Base-by-base conservation (phyloP, 2,329 filamentous ascomycete genomes). In the Alternaria ventricosa region DNA sequence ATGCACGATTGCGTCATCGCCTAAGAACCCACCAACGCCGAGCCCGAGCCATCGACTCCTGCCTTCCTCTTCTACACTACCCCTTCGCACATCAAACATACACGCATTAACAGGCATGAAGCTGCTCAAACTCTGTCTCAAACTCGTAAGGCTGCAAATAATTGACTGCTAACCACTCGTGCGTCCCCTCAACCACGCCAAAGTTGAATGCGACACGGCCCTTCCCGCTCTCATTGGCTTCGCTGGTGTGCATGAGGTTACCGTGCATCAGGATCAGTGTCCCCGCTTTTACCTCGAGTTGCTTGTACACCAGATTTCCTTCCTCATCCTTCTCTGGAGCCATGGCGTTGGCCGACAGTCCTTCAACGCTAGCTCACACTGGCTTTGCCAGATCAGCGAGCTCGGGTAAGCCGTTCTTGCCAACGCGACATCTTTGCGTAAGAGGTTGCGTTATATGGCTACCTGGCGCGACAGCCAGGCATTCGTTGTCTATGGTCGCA, bases 271-370 rank as follows among this genome's bases (percentile, higher is more conserved):
- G 18, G 3, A 44, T 44, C 43, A 44, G 1, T 44, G 43, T 44
- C 5, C 18, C 43, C 0, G 43, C 43, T 0, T 44, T 8, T 0
- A 44, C 18, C 18, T 44, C 18, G 20, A 22, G 41, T 0, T 44
- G 41, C 3, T 44, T 0, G 9, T 1, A 44, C 3, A 44, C 41
- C 10, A 44, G 6, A 44, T 20, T 0, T 20, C 41, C 41, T 1
- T 5, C 1, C 0, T 20, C 41, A 12, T 43, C 4, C 7, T 18
- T 10, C n/a, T 43, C 3, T 9, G 36, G 5, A 9, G 3, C 8
- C 12, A 7, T 0, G n/a, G n/a, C 9, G 1, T 18, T 2, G 0
- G 36, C 1, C n/a, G 36, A 43, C 5, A 43, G 1, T 3, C n/a
- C 36, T 0, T 18, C 36, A 2, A 43, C 10, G 1, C 1, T 11